Evolutionary conservation across 2,329 filamentous ascomycete genomes (phyloP).

Genomic region (Xylariaceae sp.): DNA sequence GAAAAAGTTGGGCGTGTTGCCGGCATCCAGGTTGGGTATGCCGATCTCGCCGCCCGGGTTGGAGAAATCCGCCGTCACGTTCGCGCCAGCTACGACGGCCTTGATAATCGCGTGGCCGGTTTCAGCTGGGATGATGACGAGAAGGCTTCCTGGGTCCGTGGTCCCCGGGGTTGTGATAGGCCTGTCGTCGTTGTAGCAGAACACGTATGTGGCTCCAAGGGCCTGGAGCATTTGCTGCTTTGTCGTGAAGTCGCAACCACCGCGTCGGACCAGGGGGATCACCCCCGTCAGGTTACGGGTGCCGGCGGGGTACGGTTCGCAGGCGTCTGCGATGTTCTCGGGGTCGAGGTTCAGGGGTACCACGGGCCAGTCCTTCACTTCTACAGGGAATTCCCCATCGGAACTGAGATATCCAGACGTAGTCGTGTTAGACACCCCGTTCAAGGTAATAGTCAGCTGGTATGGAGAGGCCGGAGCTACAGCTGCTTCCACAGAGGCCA

Average conservation of each 20-base stretch:
- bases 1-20: conserved; percentile 46
- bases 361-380: conserved; percentile 45
- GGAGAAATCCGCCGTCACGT: conserved; percentile 42
- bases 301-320: conserved; percentile 32
- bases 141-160: conserved; percentile 2
- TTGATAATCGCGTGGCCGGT: conserved; percentile 32
- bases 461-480: conserved; percentile 39
- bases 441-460: conserved; percentile 40
- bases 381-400: conserved; percentile 41
- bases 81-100: conserved; percentile 33
- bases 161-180: conserved; percentile 23
- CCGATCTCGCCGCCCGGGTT: conserved; percentile 33
- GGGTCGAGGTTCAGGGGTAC: conserved; percentile 37
- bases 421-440: conserved; percentile 32
- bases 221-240: conserved; percentile 32
- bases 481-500: conserved; percentile 50
- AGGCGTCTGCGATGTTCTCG: conserved; percentile 35
- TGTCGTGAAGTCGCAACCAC: not conserved
- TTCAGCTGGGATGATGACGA: not conserved
- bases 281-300: not conserved
- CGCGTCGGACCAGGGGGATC: not conserved
- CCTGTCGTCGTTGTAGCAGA: conserved; percentile 41
- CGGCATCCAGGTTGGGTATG: conserved; percentile 34
- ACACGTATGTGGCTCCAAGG: conserved; percentile 38
- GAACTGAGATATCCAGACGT: conserved; percentile 44